Evolutionary conservation across 139 green algal species (phyloP).

Genomic region (Picochlorum sp.): DNA sequence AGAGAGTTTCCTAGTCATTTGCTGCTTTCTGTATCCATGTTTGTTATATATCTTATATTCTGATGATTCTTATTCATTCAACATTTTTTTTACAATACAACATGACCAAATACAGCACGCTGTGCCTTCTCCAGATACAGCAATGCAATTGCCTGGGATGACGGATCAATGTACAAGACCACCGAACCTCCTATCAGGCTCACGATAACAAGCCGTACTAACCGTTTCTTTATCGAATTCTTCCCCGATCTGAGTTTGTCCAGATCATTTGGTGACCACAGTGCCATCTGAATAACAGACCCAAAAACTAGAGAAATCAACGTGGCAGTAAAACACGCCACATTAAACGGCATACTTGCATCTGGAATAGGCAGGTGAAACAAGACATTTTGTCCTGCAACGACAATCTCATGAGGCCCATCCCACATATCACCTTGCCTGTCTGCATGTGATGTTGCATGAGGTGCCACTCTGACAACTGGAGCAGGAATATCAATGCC

Average conservation of each 20-base stretch:
- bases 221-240: not conserved
- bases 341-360: constrained; percentile 95
- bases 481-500: constrained; percentile 83
- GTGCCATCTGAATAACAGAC: not conserved
- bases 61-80: no score
- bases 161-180: constrained; percentile 36
- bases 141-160: not conserved
- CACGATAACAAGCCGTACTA: constrained; percentile 13
- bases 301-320: constrained; percentile 72
- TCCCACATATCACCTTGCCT: not conserved
- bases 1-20: not conserved
- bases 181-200: constrained; percentile 18
- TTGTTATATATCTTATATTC: no score
- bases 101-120: no score
- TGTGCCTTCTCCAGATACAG: no score
- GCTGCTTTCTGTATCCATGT: no score
- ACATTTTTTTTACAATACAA: no score
- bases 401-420: not conserved
- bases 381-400: constrained; percentile 24
- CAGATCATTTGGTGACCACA: not conserved
- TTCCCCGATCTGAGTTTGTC: not conserved
- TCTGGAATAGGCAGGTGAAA: constrained; percentile 75
- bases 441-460: not conserved
- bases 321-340: constrained; percentile 79
- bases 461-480: constrained; percentile 29